Conservation (phyloP, 2,329 filamentous ascomycete species). For the Aspergillus pseudoviridinutans region DNA sequence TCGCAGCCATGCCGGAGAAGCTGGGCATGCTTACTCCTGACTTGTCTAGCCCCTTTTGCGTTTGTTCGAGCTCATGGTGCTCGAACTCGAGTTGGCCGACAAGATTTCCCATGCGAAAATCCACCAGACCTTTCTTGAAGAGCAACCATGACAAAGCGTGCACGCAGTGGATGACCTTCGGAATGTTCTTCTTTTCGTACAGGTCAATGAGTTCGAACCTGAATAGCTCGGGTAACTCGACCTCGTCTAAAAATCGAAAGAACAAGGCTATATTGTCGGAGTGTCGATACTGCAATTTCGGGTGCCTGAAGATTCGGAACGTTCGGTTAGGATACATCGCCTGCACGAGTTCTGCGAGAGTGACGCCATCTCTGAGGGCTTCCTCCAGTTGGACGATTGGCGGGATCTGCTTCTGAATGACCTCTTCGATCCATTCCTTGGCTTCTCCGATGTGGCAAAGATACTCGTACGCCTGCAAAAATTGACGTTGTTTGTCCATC, state of each 20-base stretch:
- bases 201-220: slow-evolving; percentile 95
- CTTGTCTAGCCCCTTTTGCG: slow-evolving; percentile 94
- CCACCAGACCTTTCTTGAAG: slow-evolving; percentile 88
- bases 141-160: slow-evolving; percentile 97
- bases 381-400: slow-evolving; percentile 93
- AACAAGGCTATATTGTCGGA: slow-evolving; percentile 98
- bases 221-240: slow-evolving; percentile 91
- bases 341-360: slow-evolving; percentile 88
- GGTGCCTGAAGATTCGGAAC: slow-evolving; percentile 78
- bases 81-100: slow-evolving; percentile 97
- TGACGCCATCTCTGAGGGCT: slow-evolving; percentile 86
- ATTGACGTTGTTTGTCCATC: slow-evolving; percentile 99
- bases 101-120: slow-evolving; percentile 93
- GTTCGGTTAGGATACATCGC: slow-evolving; percentile 73
- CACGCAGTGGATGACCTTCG: slow-evolving; percentile 98
- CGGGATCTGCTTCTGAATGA: slow-evolving; percentile 79
- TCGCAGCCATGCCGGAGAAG: slow-evolving; percentile 95
- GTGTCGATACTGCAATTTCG: slow-evolving; percentile 86
- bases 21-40: slow-evolving; percentile 94
- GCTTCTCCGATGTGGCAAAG: slow-evolving; percentile 98
- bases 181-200: slow-evolving; percentile 99
- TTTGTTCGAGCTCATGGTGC: slow-evolving; percentile 93
- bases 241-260: slow-evolving; percentile 86
- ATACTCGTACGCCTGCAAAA: slow-evolving; percentile 95
- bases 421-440: slow-evolving; percentile 97